Evolutionary conservation across 371 early-diverging fungal genomes (phyloP).

Genomic region (Mucor lusitanicus): DNA sequence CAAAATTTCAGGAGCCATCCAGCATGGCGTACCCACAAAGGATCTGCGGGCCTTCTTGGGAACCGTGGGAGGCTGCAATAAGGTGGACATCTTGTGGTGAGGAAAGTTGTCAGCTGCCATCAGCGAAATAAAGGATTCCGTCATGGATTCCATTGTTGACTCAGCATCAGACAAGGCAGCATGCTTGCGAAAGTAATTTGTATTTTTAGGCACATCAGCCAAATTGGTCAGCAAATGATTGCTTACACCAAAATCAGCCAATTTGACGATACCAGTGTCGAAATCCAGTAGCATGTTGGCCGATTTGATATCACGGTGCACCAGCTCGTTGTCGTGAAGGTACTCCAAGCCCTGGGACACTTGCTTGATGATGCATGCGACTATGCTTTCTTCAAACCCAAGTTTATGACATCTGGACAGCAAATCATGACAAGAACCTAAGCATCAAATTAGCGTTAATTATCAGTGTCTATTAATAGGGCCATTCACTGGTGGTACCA

Average conservation of each 20-base stretch:
- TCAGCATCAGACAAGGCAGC: not conserved
- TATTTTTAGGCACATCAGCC: slow-evolving; percentile 13
- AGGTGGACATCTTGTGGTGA: not conserved
- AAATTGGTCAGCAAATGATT: slow-evolving; percentile 25
- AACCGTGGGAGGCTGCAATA: not conserved
- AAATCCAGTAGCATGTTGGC: slow-evolving; percentile 89
- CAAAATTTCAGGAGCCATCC: slow-evolving; percentile 91
- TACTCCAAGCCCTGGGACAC: slow-evolving; percentile 87
- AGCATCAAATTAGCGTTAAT: not conserved
- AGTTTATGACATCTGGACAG: slow-evolving; percentile 21
- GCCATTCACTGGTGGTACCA: not conserved
- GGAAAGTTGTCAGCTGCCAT: not conserved
- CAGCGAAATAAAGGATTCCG: not conserved
- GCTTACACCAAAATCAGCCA: slow-evolving; percentile 55
- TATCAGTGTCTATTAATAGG: not conserved
- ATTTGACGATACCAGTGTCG: slow-evolving; percentile 43
- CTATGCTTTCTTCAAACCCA: slow-evolving; percentile 39
- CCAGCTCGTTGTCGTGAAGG: slow-evolving; percentile 88
- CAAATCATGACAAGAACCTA: slow-evolving; percentile 48
- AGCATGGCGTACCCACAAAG: slow-evolving; percentile 87
- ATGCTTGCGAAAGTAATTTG: not conserved
- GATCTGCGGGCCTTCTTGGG: slow-evolving; percentile 39
- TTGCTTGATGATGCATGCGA: slow-evolving; percentile 76
- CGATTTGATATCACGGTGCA: slow-evolving; percentile 97
- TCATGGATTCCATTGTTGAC: not conserved